These are phyloP conservation scores for Ganoderma resinaceum DNA, from an alignment of 1,284 basidiomycete species.

Conservation along the genomic window DNA sequence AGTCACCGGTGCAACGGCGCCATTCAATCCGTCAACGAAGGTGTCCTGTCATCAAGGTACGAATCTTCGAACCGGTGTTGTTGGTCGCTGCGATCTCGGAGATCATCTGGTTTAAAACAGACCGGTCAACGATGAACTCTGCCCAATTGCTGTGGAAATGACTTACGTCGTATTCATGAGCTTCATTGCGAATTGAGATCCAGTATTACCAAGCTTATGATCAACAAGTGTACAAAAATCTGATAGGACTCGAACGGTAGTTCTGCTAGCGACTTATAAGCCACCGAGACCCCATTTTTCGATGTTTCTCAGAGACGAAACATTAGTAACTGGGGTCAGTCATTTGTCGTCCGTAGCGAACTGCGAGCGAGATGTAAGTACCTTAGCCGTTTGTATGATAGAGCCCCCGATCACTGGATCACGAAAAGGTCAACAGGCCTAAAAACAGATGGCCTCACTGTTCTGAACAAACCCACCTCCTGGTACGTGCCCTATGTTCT, in stretches of 20 bases:
- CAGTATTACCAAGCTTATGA: no score
- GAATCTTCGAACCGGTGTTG: slow-evolving; percentile 34
- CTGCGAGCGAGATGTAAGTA: not conserved
- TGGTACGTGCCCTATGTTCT: no score
- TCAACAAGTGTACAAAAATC: slow-evolving; percentile 11
- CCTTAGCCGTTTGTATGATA: no score
- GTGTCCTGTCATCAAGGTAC: slow-evolving; percentile 4
- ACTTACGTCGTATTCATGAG: slow-evolving; percentile 41
- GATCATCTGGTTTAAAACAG: slow-evolving; percentile 41
- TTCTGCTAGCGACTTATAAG: slow-evolving; percentile 48
- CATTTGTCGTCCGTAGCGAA: not conserved
- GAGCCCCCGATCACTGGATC: slow-evolving; percentile 48
- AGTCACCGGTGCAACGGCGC: not conserved
- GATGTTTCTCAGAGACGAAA: slow-evolving; percentile 3
- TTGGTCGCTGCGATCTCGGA: slow-evolving; percentile 43
- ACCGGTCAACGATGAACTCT: not conserved
- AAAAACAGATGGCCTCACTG: no score
- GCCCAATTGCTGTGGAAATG: no score
- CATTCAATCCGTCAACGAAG: not conserved
- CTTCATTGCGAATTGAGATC: not conserved
- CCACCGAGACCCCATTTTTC: slow-evolving; percentile 48
- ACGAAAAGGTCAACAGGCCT: not conserved
- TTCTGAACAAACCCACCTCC: no score
- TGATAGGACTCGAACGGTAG: slow-evolving; percentile 49
- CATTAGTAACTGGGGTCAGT: not conserved